Evolutionary conservation across 768 basidiomycete species (phyloP), one percentile per base, ranked within the genome.

Genomic region (Dacryopinax spathularia): DNA sequence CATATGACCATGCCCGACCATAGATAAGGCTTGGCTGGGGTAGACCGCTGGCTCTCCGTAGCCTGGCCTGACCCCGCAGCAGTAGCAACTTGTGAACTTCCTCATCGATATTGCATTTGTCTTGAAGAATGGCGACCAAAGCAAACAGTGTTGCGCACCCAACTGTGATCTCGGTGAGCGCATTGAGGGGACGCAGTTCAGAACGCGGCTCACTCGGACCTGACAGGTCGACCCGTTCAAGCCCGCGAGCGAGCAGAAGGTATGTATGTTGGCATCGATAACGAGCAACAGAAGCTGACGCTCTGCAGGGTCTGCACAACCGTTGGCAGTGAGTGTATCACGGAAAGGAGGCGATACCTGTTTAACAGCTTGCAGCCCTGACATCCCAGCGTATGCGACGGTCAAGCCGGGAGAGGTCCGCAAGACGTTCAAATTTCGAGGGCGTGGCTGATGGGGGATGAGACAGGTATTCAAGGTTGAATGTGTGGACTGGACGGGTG

Each of bases 401-500:
- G 84, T 86, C 5, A 83, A 86, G 66, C 84, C 82, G 7, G 84
- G 84, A 61, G 75, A 85, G 68, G 82, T 78, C 56, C 65, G 72
- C 63, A 6, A 7, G 10, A 7, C 35, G n/a, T 16, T 6, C 59
- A n/a, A 34, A 31, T 1, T 16, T 16, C 35, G 25, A 7, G 29
- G 56, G 59, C 33, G 12, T 9, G 36, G 43, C 25, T 25, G 18
- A 33, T 62, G 12, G 15, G 27, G 12, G 36, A 34, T 12, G 20
- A 35, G 60, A 4, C 67, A 86, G 80, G 81, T 82, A 2, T 88
- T 88, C 77, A 86, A 86, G 64, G 71, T 88, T 20, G 81, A 87
- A 74, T 86, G 84, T 66, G 79, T 85, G 86, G 86, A 87, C 68
- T 89, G 86, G 87, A 89, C 86, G 16, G 87, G 86, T 18, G 86